phyloP scores from a whole-genome alignment of 257 asterid genomes.

The Galeopsis tetrahit region DNA sequence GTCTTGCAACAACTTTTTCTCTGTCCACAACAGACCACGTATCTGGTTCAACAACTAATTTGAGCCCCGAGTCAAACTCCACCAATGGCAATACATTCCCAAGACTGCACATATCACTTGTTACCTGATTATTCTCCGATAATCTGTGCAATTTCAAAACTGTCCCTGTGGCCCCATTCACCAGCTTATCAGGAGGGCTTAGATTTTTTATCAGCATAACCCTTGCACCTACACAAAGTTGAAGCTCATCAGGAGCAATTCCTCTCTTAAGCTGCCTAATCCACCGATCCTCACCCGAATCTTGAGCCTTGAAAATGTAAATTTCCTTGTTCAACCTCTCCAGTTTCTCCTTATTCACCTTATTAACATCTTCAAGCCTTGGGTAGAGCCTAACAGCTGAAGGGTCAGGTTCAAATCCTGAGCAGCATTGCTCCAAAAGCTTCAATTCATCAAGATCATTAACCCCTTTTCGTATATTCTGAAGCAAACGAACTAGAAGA shows the following conservation, averaged over 20 bases:
- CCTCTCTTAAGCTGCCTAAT: constrained; percentile 56
- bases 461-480: constrained; percentile 62
- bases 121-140: constrained; percentile 25
- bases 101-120: constrained; percentile 42
- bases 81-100: constrained; percentile 68
- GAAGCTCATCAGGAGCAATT: constrained; percentile 61
- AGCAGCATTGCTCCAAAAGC: constrained; percentile 60
- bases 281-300: constrained; percentile 50
- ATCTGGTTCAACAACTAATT: constrained; percentile 53
- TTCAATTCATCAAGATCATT: constrained; percentile 47
- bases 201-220: constrained; percentile 70
- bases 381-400: constrained; percentile 73
- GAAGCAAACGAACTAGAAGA: constrained; percentile 56
- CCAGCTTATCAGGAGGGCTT: constrained; percentile 47
- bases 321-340: constrained; percentile 45
- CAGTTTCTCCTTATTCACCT: constrained; percentile 54
- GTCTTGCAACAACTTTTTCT: constrained; percentile 54
- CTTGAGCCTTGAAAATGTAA: constrained; percentile 55
- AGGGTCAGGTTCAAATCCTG: constrained; percentile 64
- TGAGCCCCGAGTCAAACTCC: constrained; percentile 68
- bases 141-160: constrained; percentile 40
- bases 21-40: constrained; percentile 67
- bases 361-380: constrained; percentile 55
- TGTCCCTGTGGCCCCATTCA: constrained; percentile 82
- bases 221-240: constrained; percentile 67